A percentile compares a stretch with the other conserved stretches of the same genome.
These are phyloP conservation scores for Lasiosphaeria miniovina DNA, from an alignment of 495 filamentous ascomycete species.

Conservation along the genomic window DNA sequence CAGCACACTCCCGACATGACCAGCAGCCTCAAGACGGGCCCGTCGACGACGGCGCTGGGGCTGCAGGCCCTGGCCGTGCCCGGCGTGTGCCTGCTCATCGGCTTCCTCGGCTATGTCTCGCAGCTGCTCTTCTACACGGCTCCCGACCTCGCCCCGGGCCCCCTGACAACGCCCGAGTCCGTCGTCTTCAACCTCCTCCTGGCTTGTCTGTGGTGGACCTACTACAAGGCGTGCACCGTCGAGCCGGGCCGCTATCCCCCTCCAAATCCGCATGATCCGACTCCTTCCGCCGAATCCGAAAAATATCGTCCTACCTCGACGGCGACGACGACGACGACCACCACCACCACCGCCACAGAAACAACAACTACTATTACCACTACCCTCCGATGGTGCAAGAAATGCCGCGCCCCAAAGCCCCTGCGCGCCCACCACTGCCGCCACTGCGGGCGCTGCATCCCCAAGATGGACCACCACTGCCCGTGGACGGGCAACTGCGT, in stretches of 20 bases:
- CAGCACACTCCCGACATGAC: constrained; percentile 19
- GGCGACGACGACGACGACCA: not conserved
- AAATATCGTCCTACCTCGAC: no score
- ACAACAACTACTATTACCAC: constrained; percentile 6
- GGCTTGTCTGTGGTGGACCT: constrained; percentile 72
- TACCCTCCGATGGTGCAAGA: constrained; percentile 70
- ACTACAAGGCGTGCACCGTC: constrained; percentile 70
- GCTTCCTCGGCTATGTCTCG: constrained; percentile 78
- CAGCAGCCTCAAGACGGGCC: constrained; percentile 26
- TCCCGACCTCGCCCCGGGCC: constrained; percentile 61
- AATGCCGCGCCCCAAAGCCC: constrained; percentile 79
- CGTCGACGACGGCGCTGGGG: constrained; percentile 25
- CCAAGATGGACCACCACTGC: constrained; percentile 98
- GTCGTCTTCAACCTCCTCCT: constrained; percentile 74
- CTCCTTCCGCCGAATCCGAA: constrained; percentile 3
- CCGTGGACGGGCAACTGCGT: constrained; percentile 96
- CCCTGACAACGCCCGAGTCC: constrained; percentile 57
- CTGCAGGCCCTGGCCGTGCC: constrained; percentile 59
- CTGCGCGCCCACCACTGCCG: constrained; percentile 91
- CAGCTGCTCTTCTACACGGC: constrained; percentile 71
- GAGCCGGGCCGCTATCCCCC: constrained; percentile 62
- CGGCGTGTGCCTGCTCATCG: constrained; percentile 64
- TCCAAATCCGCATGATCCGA: constrained; percentile 31
- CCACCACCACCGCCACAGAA: constrained; percentile 10
- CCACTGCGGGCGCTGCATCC: constrained; percentile 82